Evolutionary conservation across 139 green algal genomes (phyloP), one percentile per base, ranked within the genome.

Genomic region (Chlamydomonas incerta): DNA sequence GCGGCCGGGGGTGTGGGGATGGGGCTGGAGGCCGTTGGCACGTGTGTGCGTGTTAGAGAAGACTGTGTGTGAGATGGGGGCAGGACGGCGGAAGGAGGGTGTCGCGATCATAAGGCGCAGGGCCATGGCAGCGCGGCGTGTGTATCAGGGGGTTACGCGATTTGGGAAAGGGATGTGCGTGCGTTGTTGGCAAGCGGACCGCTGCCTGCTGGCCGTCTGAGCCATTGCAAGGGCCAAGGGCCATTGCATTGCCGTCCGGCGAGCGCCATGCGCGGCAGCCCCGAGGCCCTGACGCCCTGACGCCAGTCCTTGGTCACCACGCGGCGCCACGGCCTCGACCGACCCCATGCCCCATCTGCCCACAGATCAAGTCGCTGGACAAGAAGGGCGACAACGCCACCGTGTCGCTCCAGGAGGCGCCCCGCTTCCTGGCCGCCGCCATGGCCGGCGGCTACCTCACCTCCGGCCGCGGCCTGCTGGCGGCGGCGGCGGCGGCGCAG

Each of bases 401-500:
- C 35, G 24, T 80, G 29, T 52, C 66, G n/a, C n/a, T 85, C 50
- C 67, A 70, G 50, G 67, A 77, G 24, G 63, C 77, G 18, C 77
- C 77, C 20, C 63, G 77, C 4, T 68, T 74, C 34, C 77, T 83
- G 46, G 77, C 77, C 15, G 63, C 63, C 29, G 77, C 77, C 6
- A 46, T 83, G 29, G 63, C 77, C 9, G 47, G 46, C 10, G 33
- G 29, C 13, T 46, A 79, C 17, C 28, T 46, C 18, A 66, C 41
- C 23, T 47, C 29, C 1, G 77, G 77, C n/a, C 77, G 77, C 29
- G 77, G 63, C 14, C 55, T 83, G n/a, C 46, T 35, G 6, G 28
- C 58, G 10, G 77, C 74, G 63, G 63, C 77, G 2, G 52, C 77
- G 28, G 67, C 77, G 41, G 33, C 74, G 58, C 60, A 23, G 47